Conservation (phyloP, 208 protist genomes). For the Leishmania lainsoni region DNA sequence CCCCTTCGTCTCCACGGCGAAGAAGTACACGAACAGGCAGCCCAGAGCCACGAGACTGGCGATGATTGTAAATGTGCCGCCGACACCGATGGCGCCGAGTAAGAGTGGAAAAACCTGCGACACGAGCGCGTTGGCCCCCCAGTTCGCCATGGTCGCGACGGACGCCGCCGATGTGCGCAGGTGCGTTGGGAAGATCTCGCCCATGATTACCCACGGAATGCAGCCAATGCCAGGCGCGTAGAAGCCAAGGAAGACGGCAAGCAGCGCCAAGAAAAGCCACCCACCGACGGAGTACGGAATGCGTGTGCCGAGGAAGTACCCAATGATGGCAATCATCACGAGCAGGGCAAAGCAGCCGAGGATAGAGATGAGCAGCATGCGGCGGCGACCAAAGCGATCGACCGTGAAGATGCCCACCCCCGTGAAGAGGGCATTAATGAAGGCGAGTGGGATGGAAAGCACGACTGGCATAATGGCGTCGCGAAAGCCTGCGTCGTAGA, state of each 20-base stretch:
- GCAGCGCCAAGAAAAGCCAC: slow-evolving; percentile 77
- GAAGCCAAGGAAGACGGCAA: slow-evolving; percentile 82
- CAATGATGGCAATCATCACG: slow-evolving; percentile 57
- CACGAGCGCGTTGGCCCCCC: slow-evolving; percentile 85
- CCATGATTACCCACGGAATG: slow-evolving; percentile 92
- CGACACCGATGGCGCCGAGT: slow-evolving; percentile 82
- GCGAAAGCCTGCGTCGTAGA: slow-evolving; percentile 81
- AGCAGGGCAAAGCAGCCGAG: slow-evolving; percentile 67
- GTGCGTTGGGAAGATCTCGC: slow-evolving; percentile 89
- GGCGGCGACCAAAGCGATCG: slow-evolving; percentile 77
- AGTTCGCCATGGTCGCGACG: slow-evolving; percentile 92
- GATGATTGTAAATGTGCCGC: slow-evolving; percentile 82
- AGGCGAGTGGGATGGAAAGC: slow-evolving; percentile 82
- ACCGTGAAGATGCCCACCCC: slow-evolving; percentile 78
- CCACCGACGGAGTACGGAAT: slow-evolving; percentile 62
- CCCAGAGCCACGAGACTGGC: slow-evolving; percentile 58
- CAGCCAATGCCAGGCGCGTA: slow-evolving; percentile 89
- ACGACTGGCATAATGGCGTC: slow-evolving; percentile 80
- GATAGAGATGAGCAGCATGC: slow-evolving; percentile 72
- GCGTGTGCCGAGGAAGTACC: slow-evolving; percentile 61
- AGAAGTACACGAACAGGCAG: slow-evolving; percentile 79
- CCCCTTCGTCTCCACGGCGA: slow-evolving; percentile 89
- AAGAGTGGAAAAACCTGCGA: slow-evolving; percentile 89
- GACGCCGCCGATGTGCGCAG: slow-evolving; percentile 82
- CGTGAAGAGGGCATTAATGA: slow-evolving; percentile 90